Evolutionary conservation across 139 green algal genomes (phyloP).

Genomic region (Diplosphaera chodatii): DNA sequence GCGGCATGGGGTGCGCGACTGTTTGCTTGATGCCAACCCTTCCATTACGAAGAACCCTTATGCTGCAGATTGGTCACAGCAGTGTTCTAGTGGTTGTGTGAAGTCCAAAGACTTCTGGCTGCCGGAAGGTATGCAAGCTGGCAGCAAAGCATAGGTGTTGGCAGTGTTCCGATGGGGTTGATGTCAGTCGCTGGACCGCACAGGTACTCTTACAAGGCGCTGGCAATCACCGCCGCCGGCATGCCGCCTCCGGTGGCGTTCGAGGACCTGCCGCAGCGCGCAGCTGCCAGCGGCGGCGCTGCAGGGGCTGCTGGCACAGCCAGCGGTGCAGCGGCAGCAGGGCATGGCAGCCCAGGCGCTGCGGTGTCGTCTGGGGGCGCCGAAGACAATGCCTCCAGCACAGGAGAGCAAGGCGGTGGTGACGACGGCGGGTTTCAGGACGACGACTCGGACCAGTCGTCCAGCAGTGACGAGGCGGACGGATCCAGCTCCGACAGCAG

Average conservation of each 20-base stretch:
- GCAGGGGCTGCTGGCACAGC: neutral
- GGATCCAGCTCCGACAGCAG: neutral
- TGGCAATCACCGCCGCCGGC: constrained; percentile 13
- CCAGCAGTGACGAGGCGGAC: neutral
- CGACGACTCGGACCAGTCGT: neutral
- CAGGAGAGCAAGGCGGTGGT: no score
- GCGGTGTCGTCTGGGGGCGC: no score
- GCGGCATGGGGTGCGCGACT: neutral
- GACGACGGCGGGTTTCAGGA: no score
- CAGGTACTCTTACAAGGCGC: constrained; percentile 11
- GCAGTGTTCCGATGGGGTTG: neutral
- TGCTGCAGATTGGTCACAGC: neutral
- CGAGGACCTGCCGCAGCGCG: neutral
- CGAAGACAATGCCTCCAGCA: no score
- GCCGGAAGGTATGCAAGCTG: no score
- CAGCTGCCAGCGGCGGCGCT: no score
- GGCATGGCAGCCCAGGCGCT: no score
- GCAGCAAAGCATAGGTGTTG: no score
- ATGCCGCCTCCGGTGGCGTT: neutral
- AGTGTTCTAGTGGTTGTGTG: no score
- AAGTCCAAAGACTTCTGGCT: no score
- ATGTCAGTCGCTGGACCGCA: constrained; percentile 6
- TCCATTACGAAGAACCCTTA: neutral
- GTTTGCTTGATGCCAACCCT: neutral
- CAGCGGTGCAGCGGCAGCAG: no score